A percentile compares a stretch with the other conserved stretches of the same genome.
These are phyloP conservation scores for Symbiotaphrina buchneri DNA, from an alignment of 495 filamentous ascomycete species.

Conservation along the genomic window DNA sequence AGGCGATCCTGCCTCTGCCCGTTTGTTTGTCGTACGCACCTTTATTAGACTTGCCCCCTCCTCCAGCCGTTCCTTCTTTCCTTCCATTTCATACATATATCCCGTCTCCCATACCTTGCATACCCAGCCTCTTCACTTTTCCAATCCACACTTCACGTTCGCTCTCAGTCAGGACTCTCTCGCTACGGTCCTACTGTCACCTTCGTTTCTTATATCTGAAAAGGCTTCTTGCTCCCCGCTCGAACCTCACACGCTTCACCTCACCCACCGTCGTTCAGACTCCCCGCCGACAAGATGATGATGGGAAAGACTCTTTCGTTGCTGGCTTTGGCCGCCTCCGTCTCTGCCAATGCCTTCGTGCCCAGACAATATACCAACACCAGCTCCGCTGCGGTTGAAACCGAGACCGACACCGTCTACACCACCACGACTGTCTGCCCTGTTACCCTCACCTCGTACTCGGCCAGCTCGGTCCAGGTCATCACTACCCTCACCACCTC, in stretches of 20 bases:
- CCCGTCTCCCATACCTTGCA: neutral
- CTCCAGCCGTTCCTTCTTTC: neutral
- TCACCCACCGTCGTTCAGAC: neutral
- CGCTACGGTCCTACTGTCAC: constrained; percentile 12
- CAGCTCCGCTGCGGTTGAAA: constrained; percentile 2
- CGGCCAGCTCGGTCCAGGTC: constrained; percentile 6
- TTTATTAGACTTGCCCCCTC: neutral
- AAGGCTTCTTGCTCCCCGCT: constrained; percentile 1
- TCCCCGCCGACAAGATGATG: constrained; percentile 1
- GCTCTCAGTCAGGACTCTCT: constrained; percentile 11
- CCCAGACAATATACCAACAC: neutral
- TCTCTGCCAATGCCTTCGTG: constrained; percentile 1
- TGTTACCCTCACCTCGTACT: constrained; percentile 10
- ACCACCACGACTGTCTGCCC: constrained; percentile 14
- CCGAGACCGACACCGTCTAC: constrained; percentile 7
- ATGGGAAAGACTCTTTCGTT: constrained; percentile 10
- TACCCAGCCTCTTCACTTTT: constrained; percentile 1
- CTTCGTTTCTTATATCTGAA: constrained; percentile 8
- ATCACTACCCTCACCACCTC: constrained; percentile 14
- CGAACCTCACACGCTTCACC: neutral
- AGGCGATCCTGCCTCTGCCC: constrained; percentile 1
- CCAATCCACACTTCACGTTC: constrained; percentile 5
- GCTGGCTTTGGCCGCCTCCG: constrained; percentile 9
- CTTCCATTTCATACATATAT: neutral
- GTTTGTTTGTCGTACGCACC: constrained; percentile 1